phyloP scores from a whole-genome alignment of 805 yeast genomes.

The Phaffomyces opuntiae region DNA sequence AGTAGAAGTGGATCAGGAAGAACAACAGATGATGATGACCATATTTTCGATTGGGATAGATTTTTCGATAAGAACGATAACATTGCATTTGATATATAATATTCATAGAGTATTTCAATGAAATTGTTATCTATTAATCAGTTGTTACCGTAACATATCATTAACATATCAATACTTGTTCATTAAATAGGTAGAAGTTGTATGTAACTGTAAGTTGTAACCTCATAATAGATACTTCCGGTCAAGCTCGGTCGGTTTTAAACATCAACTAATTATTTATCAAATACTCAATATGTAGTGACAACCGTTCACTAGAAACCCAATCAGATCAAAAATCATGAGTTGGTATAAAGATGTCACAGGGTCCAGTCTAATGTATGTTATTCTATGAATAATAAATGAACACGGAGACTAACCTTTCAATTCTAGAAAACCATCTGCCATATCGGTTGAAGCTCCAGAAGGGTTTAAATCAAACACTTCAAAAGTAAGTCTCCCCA shows the following conservation, averaged over 20 bases:
- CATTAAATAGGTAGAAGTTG: no score
- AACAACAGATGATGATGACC: slow-evolving; percentile 14
- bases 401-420: not conserved
- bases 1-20: slow-evolving; percentile 4
- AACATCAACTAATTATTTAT: no score
- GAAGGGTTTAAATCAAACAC: slow-evolving; percentile 4
- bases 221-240: no score
- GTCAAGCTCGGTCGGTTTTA: no score
- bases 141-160: no score
- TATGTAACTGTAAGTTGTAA: no score
- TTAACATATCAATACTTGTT: no score
- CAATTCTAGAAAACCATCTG: not conserved
- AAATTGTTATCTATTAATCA: no score
- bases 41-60: slow-evolving; percentile 22
- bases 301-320: no score
- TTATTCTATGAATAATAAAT: not conserved
- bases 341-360: slow-evolving; percentile 9
- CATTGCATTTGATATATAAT: slow-evolving; percentile 6
- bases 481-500: not conserved
- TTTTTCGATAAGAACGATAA: slow-evolving; percentile 20
- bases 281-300: no score
- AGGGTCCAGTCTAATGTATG: not conserved
- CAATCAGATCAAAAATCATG: not conserved
- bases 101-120: not conserved
- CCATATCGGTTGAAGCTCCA: slow-evolving; percentile 4